Evolutionary conservation across 2,329 filamentous ascomycete species (phyloP).

Genomic region (Colletotrichum agaves): DNA sequence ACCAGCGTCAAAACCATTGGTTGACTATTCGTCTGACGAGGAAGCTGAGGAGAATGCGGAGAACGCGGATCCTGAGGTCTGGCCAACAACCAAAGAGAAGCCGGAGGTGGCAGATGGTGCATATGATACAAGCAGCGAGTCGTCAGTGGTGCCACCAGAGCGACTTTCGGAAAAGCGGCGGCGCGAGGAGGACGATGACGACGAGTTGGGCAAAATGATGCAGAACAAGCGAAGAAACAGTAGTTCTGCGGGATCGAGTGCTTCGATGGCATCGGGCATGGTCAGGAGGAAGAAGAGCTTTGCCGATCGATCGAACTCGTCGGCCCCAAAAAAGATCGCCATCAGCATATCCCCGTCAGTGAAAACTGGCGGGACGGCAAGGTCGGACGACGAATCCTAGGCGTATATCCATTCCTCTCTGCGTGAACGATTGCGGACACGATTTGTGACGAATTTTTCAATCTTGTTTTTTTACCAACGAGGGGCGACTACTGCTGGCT

Average conservation of each 20-base stretch:
- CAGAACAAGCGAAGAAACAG: constrained; percentile 71
- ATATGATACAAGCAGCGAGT: constrained; percentile 28
- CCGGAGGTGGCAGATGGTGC: constrained; percentile 38
- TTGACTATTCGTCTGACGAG: constrained; percentile 94
- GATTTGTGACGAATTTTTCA: constrained; percentile 31
- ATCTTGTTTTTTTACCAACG: constrained; percentile 30
- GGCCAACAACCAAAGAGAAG: constrained; percentile 40
- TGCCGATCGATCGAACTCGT: constrained; percentile 52
- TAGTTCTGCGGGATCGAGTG: constrained; percentile 58
- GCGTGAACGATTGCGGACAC: constrained; percentile 12
- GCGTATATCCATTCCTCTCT: constrained; percentile 13
- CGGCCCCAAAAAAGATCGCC: constrained; percentile 64
- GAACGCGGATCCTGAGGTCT: constrained; percentile 66
- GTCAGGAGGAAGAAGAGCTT: constrained; percentile 59
- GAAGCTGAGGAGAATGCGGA: constrained; percentile 72
- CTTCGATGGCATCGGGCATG: constrained; percentile 50
- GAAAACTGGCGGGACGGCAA: constrained; percentile 51
- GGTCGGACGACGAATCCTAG: constrained; percentile 54
- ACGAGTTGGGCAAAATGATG: constrained; percentile 87
- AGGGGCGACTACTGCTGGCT: constrained; percentile 23
- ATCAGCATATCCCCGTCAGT: constrained; percentile 65
- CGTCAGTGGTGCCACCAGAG: constrained; percentile 70
- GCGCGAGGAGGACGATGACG: constrained; percentile 92
- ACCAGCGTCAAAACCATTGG: constrained; percentile 75
- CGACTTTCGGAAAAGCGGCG: constrained; percentile 88